Conservation (phyloP, 2,329 filamentous ascomycete species). For the Cladosporium sphaerospermum region DNA sequence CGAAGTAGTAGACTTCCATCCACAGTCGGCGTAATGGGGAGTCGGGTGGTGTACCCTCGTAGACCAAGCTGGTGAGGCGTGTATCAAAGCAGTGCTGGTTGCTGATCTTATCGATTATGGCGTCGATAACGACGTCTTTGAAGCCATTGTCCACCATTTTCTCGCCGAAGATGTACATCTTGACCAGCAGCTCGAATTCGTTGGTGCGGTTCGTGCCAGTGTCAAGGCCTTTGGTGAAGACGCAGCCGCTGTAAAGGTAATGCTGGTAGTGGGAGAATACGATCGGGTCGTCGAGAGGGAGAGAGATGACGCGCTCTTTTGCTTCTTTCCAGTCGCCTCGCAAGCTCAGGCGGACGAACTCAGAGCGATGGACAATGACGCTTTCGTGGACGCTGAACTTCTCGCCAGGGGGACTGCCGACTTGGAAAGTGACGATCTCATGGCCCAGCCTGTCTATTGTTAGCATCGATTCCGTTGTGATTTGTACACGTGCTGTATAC, state of each 20-base stretch:
- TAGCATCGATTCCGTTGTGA: not conserved
- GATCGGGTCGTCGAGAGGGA: slow-evolving; percentile 8
- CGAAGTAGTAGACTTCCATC: slow-evolving; percentile 16
- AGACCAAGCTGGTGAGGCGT: slow-evolving; percentile 12
- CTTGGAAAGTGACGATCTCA: slow-evolving; percentile 1
- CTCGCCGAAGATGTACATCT: slow-evolving; percentile 23
- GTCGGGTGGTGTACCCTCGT: slow-evolving; percentile 11
- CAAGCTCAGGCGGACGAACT: slow-evolving; percentile 14
- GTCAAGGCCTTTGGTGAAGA: not conserved
- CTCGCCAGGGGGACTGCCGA: not conserved
- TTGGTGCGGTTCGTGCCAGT: not conserved
- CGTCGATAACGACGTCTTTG: slow-evolving; percentile 20
- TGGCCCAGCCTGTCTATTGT: not conserved
- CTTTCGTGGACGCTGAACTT: slow-evolving; percentile 11
- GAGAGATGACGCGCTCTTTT: slow-evolving; percentile 4
- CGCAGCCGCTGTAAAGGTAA: slow-evolving; percentile 15
- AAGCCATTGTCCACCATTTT: slow-evolving; percentile 19
- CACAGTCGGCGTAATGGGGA: slow-evolving; percentile 17
- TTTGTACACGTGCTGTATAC: not conserved
- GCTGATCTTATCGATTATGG: slow-evolving; percentile 13
- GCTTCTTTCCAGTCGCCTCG: slow-evolving; percentile 15
- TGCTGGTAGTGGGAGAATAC: slow-evolving; percentile 17
- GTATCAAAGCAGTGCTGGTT: not conserved
- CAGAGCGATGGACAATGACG: not conserved
- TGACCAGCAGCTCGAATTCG: slow-evolving; percentile 9